A percentile compares a stretch with the other conserved stretches of the same genome.
These are phyloP conservation scores for Ustulina deusta DNA, from an alignment of 2,329 filamentous ascomycete species.

Conservation along the genomic window DNA sequence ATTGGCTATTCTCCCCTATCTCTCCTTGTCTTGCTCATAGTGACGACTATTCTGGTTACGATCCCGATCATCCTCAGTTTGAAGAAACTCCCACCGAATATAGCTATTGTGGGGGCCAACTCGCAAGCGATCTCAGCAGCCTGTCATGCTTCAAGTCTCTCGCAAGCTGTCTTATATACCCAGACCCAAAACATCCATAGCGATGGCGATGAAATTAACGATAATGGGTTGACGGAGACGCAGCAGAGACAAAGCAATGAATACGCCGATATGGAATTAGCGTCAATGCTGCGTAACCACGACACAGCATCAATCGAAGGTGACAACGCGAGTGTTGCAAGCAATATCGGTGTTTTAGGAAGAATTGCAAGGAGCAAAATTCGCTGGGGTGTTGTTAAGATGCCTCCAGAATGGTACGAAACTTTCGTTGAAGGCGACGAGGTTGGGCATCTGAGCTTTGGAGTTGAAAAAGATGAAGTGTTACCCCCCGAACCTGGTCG, in stretches of 20 bases:
- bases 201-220: too few relatives aligned
- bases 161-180: too few relatives aligned
- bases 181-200: too few relatives aligned
- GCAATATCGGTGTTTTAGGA: background rate
- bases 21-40: too few relatives aligned
- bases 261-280: background rate
- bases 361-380: conserved; percentile 21
- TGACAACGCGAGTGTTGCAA: background rate
- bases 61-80: too few relatives aligned
- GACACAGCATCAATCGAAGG: background rate
- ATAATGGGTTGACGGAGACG: too few relatives aligned
- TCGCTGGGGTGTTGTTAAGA: conserved; percentile 16
- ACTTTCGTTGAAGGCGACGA: background rate
- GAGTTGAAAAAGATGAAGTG: conserved; percentile 1
- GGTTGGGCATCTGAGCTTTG: conserved; percentile 22
- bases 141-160: too few relatives aligned
- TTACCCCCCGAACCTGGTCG: background rate
- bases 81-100: too few relatives aligned
- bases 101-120: too few relatives aligned
- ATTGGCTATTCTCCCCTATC: too few relatives aligned
- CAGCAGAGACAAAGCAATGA: background rate
- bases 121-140: too few relatives aligned
- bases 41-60: too few relatives aligned
- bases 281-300: background rate
- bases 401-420: conserved; percentile 17